These are phyloP conservation scores for Solanum virginianum DNA, from an alignment of 257 asterid species.

Conservation along the genomic window DNA sequence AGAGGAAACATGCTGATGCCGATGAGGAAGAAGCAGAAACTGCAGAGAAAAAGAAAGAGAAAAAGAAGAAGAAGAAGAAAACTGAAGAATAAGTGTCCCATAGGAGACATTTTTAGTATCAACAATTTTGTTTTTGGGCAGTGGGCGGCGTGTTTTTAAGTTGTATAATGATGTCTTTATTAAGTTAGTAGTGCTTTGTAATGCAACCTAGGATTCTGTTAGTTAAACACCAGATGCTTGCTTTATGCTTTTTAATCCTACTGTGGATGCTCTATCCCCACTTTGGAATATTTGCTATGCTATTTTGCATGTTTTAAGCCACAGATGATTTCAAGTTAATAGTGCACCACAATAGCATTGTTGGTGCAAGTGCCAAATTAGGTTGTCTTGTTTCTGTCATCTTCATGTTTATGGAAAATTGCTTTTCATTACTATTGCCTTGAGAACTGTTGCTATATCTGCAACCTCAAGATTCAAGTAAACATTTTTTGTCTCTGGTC, in stretches of 20 bases:
- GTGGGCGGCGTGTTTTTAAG: neutral
- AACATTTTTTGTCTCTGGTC: too few species aligned
- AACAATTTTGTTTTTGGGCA: neutral
- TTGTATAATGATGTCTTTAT: neutral
- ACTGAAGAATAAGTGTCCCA: constrained; percentile 19
- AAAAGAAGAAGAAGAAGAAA: constrained; percentile 47
- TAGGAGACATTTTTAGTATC: neutral
- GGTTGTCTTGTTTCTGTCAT: neutral
- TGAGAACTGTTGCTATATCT: neutral
- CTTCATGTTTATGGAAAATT: neutral
- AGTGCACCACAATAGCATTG: neutral
- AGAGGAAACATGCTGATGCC: constrained; percentile 48
- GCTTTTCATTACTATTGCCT: neutral
- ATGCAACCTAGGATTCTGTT: neutral
- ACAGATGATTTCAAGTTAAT: neutral
- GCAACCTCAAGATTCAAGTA: too few species aligned
- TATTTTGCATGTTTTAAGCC: neutral
- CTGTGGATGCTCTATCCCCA: neutral
- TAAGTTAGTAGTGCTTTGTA: neutral
- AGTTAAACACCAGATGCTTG: neutral
- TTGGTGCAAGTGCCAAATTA: neutral
- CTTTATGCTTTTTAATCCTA: neutral
- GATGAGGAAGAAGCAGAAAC: constrained; percentile 7
- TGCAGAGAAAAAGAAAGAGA: neutral
- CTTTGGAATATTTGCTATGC: neutral